phyloP scores from a whole-genome alignment of 352 stramenopile genomes.

The Phytophthora foliorum region DNA sequence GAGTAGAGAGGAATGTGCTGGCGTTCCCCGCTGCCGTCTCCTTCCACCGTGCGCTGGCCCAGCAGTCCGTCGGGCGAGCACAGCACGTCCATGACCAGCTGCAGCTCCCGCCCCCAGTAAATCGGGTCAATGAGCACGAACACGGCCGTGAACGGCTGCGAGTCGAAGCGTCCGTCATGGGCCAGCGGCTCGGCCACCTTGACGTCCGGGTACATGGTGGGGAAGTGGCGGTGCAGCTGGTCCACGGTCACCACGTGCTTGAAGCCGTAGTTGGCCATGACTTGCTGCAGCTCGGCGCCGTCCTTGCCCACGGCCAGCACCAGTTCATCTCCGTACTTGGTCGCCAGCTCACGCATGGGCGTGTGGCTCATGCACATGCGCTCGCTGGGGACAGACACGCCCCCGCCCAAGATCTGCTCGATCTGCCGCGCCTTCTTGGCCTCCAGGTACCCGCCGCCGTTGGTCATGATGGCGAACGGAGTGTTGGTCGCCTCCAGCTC shows the following conservation, averaged over 20 bases:
- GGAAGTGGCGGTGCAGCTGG: constrained; percentile 82
- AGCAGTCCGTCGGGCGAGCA: constrained; percentile 67
- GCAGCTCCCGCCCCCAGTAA: constrained; percentile 81
- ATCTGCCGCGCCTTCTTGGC: constrained; percentile 81
- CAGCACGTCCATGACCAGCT: constrained; percentile 82
- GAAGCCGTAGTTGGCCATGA: constrained; percentile 87
- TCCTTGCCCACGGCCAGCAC: constrained; percentile 87
- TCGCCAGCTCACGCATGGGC: constrained; percentile 76
- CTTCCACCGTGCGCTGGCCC: constrained; percentile 44
- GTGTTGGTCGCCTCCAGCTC: constrained; percentile 67
- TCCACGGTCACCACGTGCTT: constrained; percentile 84
- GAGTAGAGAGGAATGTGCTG: constrained; percentile 86
- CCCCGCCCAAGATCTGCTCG: constrained; percentile 68
- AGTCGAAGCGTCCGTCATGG: constrained; percentile 63
- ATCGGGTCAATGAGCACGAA: constrained; percentile 86
- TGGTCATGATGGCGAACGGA: constrained; percentile 90
- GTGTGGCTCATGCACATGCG: constrained; percentile 86
- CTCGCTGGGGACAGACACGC: constrained; percentile 54
- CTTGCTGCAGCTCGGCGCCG: constrained; percentile 60
- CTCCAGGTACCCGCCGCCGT: constrained; percentile 84
- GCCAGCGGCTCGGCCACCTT: constrained; percentile 49
- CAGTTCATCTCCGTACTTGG: constrained; percentile 75
- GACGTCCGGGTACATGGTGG: constrained; percentile 85
- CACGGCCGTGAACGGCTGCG: constrained; percentile 64
- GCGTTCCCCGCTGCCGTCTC: constrained; percentile 42